Evolutionary conservation across 768 basidiomycete species (phyloP).

Genomic region (Russula brevipes): DNA sequence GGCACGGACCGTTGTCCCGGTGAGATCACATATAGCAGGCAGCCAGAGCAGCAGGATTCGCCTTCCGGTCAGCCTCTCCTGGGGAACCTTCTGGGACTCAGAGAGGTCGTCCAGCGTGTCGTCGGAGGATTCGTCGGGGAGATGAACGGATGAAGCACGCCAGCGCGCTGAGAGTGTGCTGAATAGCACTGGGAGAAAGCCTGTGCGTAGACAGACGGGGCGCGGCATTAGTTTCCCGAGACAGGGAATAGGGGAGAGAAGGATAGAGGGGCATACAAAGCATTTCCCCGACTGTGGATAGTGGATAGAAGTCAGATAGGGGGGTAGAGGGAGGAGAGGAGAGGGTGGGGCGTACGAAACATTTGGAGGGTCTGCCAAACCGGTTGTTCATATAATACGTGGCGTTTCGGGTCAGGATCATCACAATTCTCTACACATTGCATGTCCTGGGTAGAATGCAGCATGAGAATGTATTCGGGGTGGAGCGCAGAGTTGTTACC

Average conservation of each 20-base stretch:
- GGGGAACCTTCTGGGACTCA: constrained; percentile 26
- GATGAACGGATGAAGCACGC: constrained; percentile 46
- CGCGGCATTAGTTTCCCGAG: constrained; percentile 12
- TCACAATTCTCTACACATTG: constrained; percentile 95
- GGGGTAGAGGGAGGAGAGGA: constrained; percentile 3
- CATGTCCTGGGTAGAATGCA: constrained; percentile 62
- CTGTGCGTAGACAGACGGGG: constrained; percentile 36
- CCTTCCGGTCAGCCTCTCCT: constrained; percentile 57
- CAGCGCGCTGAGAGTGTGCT: constrained; percentile 51
- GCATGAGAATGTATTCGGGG: not conserved
- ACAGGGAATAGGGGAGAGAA: not conserved
- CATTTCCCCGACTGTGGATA: constrained; percentile 81
- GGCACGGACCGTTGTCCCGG: constrained; percentile 75
- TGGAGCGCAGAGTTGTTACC: constrained; percentile 36
- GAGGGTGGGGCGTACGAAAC: constrained; percentile 57
- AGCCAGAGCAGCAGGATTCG: constrained; percentile 77
- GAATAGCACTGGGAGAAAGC: constrained; percentile 81
- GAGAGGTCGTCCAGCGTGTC: constrained; percentile 29
- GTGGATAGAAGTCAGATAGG: constrained; percentile 28
- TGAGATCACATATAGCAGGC: constrained; percentile 85
- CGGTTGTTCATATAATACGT: constrained; percentile 86
- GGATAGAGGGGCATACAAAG: constrained; percentile 56
- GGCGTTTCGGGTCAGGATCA: constrained; percentile 52
- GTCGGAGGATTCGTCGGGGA: constrained; percentile 37
- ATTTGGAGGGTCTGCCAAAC: constrained; percentile 91